Base-by-base conservation (phyloP, 2,329 filamentous ascomycete species). In the Lecanicillium sp. region DNA sequence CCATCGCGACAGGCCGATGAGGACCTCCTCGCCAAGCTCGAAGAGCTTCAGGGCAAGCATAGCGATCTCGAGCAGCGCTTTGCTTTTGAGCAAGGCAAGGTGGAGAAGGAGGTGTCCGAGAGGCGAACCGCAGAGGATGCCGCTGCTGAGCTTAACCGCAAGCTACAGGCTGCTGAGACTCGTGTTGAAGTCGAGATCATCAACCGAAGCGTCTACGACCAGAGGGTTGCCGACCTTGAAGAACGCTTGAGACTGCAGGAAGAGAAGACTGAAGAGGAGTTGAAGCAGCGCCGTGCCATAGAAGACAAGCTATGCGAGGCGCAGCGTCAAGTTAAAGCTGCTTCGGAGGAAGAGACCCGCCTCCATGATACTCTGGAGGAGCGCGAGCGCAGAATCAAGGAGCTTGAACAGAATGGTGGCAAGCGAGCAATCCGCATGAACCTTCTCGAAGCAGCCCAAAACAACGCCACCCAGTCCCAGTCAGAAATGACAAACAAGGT, bases 251-350 rank as follows among this genome's bases (percentile, higher is more conserved):
- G 73, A 43, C 61, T 73, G 9, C 75, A 82, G 27, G 79, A 87
- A 47, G 68, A 71, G 27, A 72, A 73, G 40, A 73, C 72, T 2
- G 81, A 87, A 45, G 63, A 76, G 37, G 82, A 89, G 50, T 63
- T 81, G 43, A 66, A 71, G 32, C 62, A 64, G 34, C 77, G 84
- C 42, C 74, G 82, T 39, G 70, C 77, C 25, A 80, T 81, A 1
- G 84, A 89, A 55, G 84, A 89, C 52, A 76, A 77, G 44, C 65
- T 87, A 12, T 74, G 80, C 5, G 83, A 89, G 53, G 71, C 80
- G n/a, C 81, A 88, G 58, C 72, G 79, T 39, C 71, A 82, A 17
- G 69, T 87, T 18, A 74, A 77, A 42, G 72, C 79, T 45, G 75
- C 82, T 5, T 76, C 82, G n/a, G 81, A 87, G 53, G 82, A 88